Evolutionary conservation across 441 rosid genomes (phyloP).

Genomic region (Pelargonium myrrhifolium): DNA sequence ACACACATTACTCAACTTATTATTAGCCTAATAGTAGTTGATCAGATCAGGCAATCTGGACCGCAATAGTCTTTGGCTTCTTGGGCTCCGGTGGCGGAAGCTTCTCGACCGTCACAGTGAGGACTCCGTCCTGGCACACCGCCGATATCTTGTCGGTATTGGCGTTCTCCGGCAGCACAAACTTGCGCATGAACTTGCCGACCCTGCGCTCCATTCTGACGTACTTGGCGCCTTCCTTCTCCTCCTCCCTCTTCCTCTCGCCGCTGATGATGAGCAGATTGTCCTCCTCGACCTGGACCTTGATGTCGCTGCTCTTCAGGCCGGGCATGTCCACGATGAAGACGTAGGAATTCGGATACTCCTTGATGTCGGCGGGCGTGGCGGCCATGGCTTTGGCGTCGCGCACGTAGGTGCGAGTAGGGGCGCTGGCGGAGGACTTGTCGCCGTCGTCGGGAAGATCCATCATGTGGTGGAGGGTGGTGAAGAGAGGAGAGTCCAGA

Average conservation of each 20-base stretch:
- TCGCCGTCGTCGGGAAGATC: constrained; percentile 30
- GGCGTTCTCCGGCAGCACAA: constrained; percentile 66
- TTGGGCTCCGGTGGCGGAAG: constrained; percentile 78
- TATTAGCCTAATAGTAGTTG: too few species aligned
- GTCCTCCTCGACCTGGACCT: constrained; percentile 40
- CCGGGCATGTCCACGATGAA: constrained; percentile 72
- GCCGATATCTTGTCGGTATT: constrained; percentile 58
- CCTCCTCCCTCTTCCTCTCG: constrained; percentile 56
- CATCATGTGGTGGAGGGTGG: constrained; percentile 31
- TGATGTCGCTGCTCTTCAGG: constrained; percentile 36
- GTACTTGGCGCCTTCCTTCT: constrained; percentile 55
- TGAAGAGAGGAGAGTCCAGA: constrained; percentile 26
- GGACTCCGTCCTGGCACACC: constrained; percentile 61
- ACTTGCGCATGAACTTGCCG: constrained; percentile 81
- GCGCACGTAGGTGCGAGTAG: constrained; percentile 39
- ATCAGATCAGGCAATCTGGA: constrained; percentile 47
- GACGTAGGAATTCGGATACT: constrained; percentile 31
- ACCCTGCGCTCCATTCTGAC: constrained; percentile 80
- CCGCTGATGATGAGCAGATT: constrained; percentile 43
- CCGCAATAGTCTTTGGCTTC: constrained; percentile 67
- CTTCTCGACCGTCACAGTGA: constrained; percentile 68
- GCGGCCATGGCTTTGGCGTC: constrained; percentile 61
- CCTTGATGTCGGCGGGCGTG: constrained; percentile 56
- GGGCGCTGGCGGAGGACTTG: constrained; percentile 23
- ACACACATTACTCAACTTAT: too few species aligned